Evolutionary conservation across 1,139 yeast genomes (phyloP).

Genomic region (Pichia sp.): DNA sequence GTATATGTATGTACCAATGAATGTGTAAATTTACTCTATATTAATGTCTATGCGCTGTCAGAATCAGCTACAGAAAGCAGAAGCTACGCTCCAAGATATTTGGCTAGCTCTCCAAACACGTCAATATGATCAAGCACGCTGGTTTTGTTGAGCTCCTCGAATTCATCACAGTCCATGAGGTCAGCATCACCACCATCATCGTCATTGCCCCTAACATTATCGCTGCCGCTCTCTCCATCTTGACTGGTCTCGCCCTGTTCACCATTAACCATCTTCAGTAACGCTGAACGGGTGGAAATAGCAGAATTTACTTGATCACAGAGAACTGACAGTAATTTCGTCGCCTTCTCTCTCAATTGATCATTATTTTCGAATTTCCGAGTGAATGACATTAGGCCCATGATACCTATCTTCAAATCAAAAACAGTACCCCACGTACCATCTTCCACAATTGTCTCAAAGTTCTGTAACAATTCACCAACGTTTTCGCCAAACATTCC

Average conservation of each 20-base stretch:
- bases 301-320: slow-evolving; percentile 9
- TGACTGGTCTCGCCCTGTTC: too few species aligned
- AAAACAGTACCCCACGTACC: slow-evolving; percentile 31
- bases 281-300: slow-evolving; percentile 13
- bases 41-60: too few species aligned
- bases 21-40: too few species aligned
- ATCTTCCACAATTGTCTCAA: slow-evolving; percentile 8
- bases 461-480: slow-evolving; percentile 5
- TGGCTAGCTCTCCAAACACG: slow-evolving; percentile 27
- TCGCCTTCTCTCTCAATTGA: neutral
- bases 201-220: slow-evolving; percentile 28
- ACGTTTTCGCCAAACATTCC: slow-evolving; percentile 5
- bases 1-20: neutral
- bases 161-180: slow-evolving; percentile 43
- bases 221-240: too few species aligned
- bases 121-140: slow-evolving; percentile 46
- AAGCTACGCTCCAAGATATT: too few species aligned
- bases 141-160: slow-evolving; percentile 45
- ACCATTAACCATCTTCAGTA: slow-evolving; percentile 10
- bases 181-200: slow-evolving; percentile 32
- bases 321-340: slow-evolving; percentile 3
- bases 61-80: too few species aligned
- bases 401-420: slow-evolving; percentile 48
- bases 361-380: slow-evolving; percentile 1
- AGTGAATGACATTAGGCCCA: slow-evolving; percentile 8